A percentile compares a stretch with the other conserved stretches of the same genome.
Evolutionary conservation across 108 stramenopile species (phyloP).

Genomic region (Schizochytrium sp.): DNA sequence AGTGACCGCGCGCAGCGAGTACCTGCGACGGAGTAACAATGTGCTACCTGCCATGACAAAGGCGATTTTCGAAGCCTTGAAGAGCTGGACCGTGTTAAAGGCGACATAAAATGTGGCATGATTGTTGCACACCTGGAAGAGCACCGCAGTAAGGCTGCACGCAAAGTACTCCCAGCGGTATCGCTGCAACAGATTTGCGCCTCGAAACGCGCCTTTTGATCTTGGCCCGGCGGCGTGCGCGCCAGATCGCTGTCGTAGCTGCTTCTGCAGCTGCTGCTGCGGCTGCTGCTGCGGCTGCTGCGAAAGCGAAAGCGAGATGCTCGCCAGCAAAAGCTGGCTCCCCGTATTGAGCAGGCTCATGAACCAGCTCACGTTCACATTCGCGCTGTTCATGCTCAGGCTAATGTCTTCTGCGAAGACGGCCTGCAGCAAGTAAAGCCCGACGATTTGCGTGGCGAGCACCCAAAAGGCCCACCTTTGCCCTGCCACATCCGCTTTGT

Average conservation of each 20-base stretch:
- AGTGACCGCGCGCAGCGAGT: neutral
- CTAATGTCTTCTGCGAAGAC: neutral
- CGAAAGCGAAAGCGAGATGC: neutral
- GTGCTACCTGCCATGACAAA: neutral
- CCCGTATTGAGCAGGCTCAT: neutral
- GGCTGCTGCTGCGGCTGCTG: too few relatives aligned
- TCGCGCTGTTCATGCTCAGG: neutral
- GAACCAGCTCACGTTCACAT: neutral
- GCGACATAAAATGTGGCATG: neutral
- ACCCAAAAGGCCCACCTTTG: neutral
- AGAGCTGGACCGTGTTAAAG: slow-evolving; percentile 3
- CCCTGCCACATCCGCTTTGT: too few relatives aligned
- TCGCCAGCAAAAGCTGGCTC: neutral
- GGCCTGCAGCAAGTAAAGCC: neutral
- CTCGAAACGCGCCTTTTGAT: neutral
- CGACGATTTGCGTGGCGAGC: neutral
- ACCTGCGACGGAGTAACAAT: neutral
- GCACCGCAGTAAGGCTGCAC: neutral
- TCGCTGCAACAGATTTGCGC: neutral
- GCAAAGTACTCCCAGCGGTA: slow-evolving; percentile 12
- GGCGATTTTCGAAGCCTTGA: neutral
- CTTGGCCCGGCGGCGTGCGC: neutral
- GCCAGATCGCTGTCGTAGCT: neutral
- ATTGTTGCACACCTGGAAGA: neutral
- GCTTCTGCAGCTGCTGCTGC: too few relatives aligned